Percentiles rank a stretch among this genome's conserved stretches.
phyloP scores from a whole-genome alignment of 306 rosid species.

The Geum urbanum region DNA sequence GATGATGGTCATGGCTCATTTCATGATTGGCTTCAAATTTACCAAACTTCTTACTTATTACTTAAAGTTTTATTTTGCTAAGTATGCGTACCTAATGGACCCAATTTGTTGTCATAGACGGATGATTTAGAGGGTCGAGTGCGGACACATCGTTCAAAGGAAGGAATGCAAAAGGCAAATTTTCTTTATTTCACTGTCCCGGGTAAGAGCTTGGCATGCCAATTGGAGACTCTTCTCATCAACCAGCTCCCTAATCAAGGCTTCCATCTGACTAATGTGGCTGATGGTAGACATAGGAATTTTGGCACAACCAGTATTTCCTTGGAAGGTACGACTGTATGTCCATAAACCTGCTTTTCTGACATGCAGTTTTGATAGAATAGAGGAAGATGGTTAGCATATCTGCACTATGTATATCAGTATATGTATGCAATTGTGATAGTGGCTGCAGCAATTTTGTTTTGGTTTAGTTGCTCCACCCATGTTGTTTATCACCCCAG shows the following conservation, averaged over 20 bases:
- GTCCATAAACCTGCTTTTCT: slow-evolving; percentile 16
- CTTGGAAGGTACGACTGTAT: slow-evolving; percentile 34
- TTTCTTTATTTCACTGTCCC: slow-evolving; percentile 67
- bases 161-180: slow-evolving; percentile 58
- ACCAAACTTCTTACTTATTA: background rate
- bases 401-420: background rate
- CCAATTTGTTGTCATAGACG: slow-evolving; percentile 36
- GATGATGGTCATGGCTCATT: background rate
- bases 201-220: slow-evolving; percentile 84
- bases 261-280: slow-evolving; percentile 58
- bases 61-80: background rate
- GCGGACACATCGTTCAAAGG: slow-evolving; percentile 61
- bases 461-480: slow-evolving; percentile 39
- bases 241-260: slow-evolving; percentile 77
- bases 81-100: background rate
- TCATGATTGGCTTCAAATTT: background rate
- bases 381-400: slow-evolving; percentile 13
- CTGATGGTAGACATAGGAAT: slow-evolving; percentile 86
- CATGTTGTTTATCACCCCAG: slow-evolving; percentile 14
- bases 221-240: slow-evolving; percentile 86
- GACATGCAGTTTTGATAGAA: slow-evolving; percentile 5
- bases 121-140: slow-evolving; percentile 83
- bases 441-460: slow-evolving; percentile 58
- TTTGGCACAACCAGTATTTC: slow-evolving; percentile 65
- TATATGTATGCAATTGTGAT: slow-evolving; percentile 5